These are phyloP conservation scores for Aureobasidium lini DNA, from an alignment of 2,329 filamentous ascomycete species.

Conservation along the genomic window DNA sequence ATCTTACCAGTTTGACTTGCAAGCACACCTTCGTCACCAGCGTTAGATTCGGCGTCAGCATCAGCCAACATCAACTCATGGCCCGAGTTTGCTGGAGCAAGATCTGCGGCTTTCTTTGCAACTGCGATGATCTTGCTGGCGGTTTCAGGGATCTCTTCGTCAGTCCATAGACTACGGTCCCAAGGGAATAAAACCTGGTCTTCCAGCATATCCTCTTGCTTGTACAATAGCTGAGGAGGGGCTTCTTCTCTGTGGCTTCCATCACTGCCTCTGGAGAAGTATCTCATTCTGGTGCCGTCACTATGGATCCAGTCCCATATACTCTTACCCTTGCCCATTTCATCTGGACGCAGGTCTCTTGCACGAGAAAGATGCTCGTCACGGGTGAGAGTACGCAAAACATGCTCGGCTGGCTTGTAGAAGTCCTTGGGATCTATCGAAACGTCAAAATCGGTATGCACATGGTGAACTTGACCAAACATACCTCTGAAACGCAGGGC, in stretches of 20 bases:
- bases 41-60: not conserved
- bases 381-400: slow-evolving; percentile 31
- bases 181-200: slow-evolving; percentile 36
- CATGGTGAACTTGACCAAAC: not conserved
- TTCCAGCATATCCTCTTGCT: slow-evolving; percentile 34
- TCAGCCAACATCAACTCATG: slow-evolving; percentile 5
- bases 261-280: slow-evolving; percentile 15
- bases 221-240: slow-evolving; percentile 29
- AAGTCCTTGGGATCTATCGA: slow-evolving; percentile 22
- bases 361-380: slow-evolving; percentile 29
- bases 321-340: slow-evolving; percentile 21
- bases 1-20: slow-evolving; percentile 9
- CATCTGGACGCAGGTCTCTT: slow-evolving; percentile 32
- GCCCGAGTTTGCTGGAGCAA: not conserved
- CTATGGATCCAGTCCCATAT: slow-evolving; percentile 29
- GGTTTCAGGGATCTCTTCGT: slow-evolving; percentile 2
- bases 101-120: slow-evolving; percentile 2
- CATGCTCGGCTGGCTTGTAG: slow-evolving; percentile 27
- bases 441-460: not conserved
- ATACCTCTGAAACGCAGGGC: slow-evolving; percentile 26
- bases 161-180: slow-evolving; percentile 7
- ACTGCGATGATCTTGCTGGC: slow-evolving; percentile 6
- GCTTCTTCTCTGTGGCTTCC: slow-evolving; percentile 13
- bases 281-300: slow-evolving; percentile 14
- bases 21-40: slow-evolving; percentile 6